Evolutionary conservation across 257 asterid genomes (phyloP), one percentile per base, ranked within the genome.

Genomic region (Scutellaria minor): DNA sequence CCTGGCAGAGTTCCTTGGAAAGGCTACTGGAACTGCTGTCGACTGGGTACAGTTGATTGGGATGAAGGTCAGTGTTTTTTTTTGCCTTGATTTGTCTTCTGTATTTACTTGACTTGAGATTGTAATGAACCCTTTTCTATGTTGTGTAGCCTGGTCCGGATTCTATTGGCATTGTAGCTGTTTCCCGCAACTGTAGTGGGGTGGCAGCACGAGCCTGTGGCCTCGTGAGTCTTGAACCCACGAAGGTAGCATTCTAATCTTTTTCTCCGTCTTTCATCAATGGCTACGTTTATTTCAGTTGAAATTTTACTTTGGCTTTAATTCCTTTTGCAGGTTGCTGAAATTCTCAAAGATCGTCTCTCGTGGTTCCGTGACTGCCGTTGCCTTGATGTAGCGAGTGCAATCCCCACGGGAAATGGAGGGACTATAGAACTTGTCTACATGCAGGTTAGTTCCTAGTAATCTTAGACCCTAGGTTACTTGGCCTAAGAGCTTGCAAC

Each of bases 21-120:
- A 95, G 95, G 99, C 99, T 80, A 95, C 99, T 57, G 98, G 99
- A 87, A 95, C 98, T 83, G 97, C 98, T 90, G 98, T 92, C 86
- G 89, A 95, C 86, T 95, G 99, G 99, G 99, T 92, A 65, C 97
- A 90, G 89, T 83, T 95, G 97, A 90, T 92, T 87, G 98, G 99
- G 95, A 92, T 95, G 99, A 95, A 95, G 99, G 99, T 92, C 53
- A 46, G 8, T n/a, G 7, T 11, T 60, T 42, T 14, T 18, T 9
- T 3, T 9, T 4, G 24, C 68, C 20, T 51, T 8, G 7, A 40
- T 50, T 76, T 48, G 14, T 51, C 22, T 44, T 20, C 9, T 41
- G 12, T 47, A 14, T 12, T 6, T 55, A 31, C 37, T 31, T 31
- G 37, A 31, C 37, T 4, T 7, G 51, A 2, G 7, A 7, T 53